Evolutionary conservation across 257 asterid species (phyloP).

Genomic region (Apocynum venetum): DNA sequence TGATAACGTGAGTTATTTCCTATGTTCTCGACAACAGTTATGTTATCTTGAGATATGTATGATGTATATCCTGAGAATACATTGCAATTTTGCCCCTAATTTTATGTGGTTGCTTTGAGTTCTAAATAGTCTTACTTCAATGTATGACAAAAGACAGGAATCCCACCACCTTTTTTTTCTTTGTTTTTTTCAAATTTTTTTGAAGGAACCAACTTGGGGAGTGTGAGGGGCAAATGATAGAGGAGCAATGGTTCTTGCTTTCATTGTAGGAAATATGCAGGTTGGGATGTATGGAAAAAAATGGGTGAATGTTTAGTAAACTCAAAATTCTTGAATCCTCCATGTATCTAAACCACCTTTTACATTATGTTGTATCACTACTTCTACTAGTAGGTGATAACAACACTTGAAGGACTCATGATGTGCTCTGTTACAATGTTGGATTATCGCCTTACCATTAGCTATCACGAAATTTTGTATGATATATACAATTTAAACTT

Average conservation of each 20-base stretch:
- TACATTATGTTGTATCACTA: not conserved
- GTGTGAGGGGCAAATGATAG: not conserved
- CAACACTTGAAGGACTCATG: not conserved
- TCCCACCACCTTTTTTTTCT: not conserved
- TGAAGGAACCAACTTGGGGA: not conserved
- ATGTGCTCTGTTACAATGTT: not conserved
- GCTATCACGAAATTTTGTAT: not conserved
- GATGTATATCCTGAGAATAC: not conserved
- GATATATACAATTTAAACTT: not conserved
- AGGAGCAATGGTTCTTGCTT: not conserved
- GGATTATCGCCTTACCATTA: not conserved
- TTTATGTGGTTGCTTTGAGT: not conserved
- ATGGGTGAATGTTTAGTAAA: not conserved
- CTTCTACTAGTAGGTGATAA: not conserved
- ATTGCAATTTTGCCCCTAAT: not conserved
- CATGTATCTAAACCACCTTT: not conserved
- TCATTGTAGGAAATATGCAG: not conserved
- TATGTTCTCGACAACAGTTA: not conserved
- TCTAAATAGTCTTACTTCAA: not conserved
- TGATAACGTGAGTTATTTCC: constrained; percentile 59
- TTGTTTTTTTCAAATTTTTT: too few species aligned
- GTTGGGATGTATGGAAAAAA: not conserved
- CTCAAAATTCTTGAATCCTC: not conserved
- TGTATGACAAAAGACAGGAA: not conserved
- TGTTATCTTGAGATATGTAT: not conserved